Evolutionary conservation across 2,329 filamentous ascomycete species (phyloP), one percentile per base, ranked within the genome.

Genomic region (Paecilomyces dactylethromorphus): DNA sequence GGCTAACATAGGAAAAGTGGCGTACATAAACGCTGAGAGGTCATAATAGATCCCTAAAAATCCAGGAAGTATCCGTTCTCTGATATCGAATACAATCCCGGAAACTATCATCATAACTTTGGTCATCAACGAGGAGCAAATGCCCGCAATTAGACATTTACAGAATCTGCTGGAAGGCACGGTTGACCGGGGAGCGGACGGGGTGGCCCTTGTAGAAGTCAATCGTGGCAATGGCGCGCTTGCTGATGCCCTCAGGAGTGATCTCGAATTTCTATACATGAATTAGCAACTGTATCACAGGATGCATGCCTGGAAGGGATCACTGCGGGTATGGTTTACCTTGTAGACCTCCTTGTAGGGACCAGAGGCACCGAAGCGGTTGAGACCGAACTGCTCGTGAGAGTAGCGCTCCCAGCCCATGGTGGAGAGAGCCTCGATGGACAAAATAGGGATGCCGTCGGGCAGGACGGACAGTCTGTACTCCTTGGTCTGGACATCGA

Each of bases 331-430:
- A 13, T 52, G 18, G 78, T 84, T 79, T 82, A 82, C 90, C 84
- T 90, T 89, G 86, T 99, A 99, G 62, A 99, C 92, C 71, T 97
- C 88, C 88, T 93, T 93, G 84, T 97, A 97, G 67, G 93, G 89
- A 71, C 93, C 94, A 58, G 91, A 96, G 67, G 93, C 93, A 87
- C 94, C 94, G 79, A 99, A 99, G 76, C 94, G 87, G 89, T 99
- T 99, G 67, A 99, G 87, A 76, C 94, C 94, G 73, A 99, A 99
- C 83, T 99, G 94, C 87, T 99, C 94, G 81, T 99, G 93, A 60
- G 92, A 90, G 82, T 97, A 99, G 79, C 93, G 90, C 86, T 97
- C 92, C 94, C 94, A 99, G 69, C 94, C 94, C 80, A 97, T 87
- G 68, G 94, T 99, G 78, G 85, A 89, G 90, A 96, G 95, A 76